These are phyloP conservation scores for Saprolegnia diclina DNA, from an alignment of 352 stramenopile species.

Conservation along the genomic window DNA sequence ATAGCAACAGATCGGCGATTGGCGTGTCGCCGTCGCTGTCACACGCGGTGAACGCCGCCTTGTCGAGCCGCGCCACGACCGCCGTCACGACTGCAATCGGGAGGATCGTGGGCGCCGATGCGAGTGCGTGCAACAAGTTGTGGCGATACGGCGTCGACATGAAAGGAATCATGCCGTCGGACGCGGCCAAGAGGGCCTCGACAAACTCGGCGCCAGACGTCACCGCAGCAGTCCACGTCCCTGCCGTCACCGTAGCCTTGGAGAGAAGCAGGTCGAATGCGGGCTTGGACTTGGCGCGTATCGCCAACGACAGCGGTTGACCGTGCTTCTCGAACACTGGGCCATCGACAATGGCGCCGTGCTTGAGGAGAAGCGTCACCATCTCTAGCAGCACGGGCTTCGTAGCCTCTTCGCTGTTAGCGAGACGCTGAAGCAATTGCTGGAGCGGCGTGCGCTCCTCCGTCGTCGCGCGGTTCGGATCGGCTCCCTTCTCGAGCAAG, in stretches of 20 bases:
- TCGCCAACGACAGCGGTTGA: conserved; percentile 61
- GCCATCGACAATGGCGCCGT: conserved; percentile 43
- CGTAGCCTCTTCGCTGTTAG: conserved; percentile 1
- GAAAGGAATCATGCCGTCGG: conserved; percentile 30
- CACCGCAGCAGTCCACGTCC: conserved; percentile 57
- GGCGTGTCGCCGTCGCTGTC: conserved; percentile 44
- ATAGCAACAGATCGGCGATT: conserved; percentile 41
- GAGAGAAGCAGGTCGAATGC: conserved; percentile 49
- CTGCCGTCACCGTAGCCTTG: conserved; percentile 37
- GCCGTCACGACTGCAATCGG: too few relatives aligned
- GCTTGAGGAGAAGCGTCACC: conserved; percentile 46
- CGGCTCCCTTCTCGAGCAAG: conserved; percentile 57
- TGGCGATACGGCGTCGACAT: conserved; percentile 29
- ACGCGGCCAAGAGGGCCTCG: conserved; percentile 39
- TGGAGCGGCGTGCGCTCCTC: conserved; percentile 60
- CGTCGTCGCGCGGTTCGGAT: conserved; percentile 59
- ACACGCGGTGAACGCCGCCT: conserved; percentile 44
- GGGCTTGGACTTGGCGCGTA: conserved; percentile 38
- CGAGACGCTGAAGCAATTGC: conserved; percentile 40
- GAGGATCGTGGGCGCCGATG: background rate
- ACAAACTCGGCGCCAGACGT: conserved; percentile 43
- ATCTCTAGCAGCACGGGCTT: conserved; percentile 33
- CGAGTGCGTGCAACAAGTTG: conserved; percentile 67
- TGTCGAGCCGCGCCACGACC: conserved; percentile 32
- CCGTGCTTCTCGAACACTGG: conserved; percentile 17